Base-by-base conservation (phyloP, 495 filamentous ascomycete genomes). In the Penicillium canariense region DNA sequence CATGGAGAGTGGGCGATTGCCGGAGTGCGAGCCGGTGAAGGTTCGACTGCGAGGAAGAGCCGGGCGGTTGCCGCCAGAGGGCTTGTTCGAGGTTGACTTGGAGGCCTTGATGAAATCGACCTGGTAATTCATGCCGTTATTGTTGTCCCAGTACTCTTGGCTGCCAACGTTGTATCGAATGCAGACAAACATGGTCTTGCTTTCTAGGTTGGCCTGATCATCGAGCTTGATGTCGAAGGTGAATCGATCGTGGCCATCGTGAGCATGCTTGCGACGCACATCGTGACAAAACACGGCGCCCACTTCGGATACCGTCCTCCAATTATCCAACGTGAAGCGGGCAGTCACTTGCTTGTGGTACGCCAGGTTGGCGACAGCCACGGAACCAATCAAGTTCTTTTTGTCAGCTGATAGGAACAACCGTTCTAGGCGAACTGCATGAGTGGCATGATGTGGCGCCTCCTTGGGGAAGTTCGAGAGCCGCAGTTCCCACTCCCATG, bases 261-360 rank as follows among this genome's bases (percentile, higher is more conserved):
- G 74, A 7, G 66, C 69, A 39, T 88, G 85, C 50, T 81, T 81
- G 34, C 82, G 86, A 10, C 84, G 81, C 28, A 91, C 80, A 71
- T 95, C 89, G 50, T 87, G 81, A 68, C 85, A 87, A 72, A 82
- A 98, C 62, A 96, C 91, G 8, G 91, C 95, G 35, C 81, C 78
- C 3, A 98, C 87, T 67, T 98, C 94, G 1, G 94, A 98, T 3
- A 91, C 92, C 0, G 94, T 98, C 75, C 93, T 95, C 94, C 94
- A 98, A 67, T 92, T 91, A 70, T 98, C 94, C 50, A 97, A 82
- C 0, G 95, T 97, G 66, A 98, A 98, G 25, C 94, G 84, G 68
- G 90, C 91, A 18, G 87, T 83, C 34, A 98, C 92, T 9, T 75
- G 67, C 68, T 98, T 98, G 38, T 96, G 85, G 73, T 94, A 98